Evolutionary conservation across 2,329 filamentous ascomycete species (phyloP), one percentile per base, ranked within the genome.

Genomic region (Paecilomyces sp.): DNA sequence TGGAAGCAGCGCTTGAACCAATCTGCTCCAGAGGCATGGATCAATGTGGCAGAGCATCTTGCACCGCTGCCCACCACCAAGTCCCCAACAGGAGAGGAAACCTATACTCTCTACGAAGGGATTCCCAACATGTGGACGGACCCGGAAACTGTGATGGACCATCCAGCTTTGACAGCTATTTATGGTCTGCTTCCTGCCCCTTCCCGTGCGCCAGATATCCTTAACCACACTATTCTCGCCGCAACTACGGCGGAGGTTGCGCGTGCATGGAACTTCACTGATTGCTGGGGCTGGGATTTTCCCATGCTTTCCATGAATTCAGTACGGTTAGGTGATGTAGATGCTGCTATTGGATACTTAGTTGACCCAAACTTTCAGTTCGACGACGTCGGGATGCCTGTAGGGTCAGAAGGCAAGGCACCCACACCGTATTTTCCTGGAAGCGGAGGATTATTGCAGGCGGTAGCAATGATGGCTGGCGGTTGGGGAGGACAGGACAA

Each of bases 391-490:
- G 83, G 83, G 0, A 83, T 84, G 68, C 79, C 82, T 0, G 70
- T 81, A 3, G 83, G 83, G 0, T 72, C 75, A 3, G 55, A 18
- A 18, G 58, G 52, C 18, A 74, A 79, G 51, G 83, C 84, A 8
- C 76, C 82, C 1, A 85, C 83, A 30, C 83, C 83, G 9, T 85
- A 85, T 68, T 83, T 85, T 60, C 83, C 83, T 0, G 79, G 78
- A 22, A 76, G 77, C 36, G 76, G 79, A 2, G 76, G 76, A 1
- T 71, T 85, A 60, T 63, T 85, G 65, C 66, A 83, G 33, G 81
- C 81, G 0, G 72, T 82, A 60, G 83, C 80, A 2, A 83, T 85
- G 81, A 80, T 85, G 79, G 79, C 80, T 11, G 82, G 81, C 1
- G 83, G 80, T 0, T 85, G 83, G 83, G 82, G 84, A 65, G 80